Evolutionary conservation across 2,329 filamentous ascomycete genomes (phyloP), one percentile per base, ranked within the genome.

Genomic region (Lasiodiplodia sp.): DNA sequence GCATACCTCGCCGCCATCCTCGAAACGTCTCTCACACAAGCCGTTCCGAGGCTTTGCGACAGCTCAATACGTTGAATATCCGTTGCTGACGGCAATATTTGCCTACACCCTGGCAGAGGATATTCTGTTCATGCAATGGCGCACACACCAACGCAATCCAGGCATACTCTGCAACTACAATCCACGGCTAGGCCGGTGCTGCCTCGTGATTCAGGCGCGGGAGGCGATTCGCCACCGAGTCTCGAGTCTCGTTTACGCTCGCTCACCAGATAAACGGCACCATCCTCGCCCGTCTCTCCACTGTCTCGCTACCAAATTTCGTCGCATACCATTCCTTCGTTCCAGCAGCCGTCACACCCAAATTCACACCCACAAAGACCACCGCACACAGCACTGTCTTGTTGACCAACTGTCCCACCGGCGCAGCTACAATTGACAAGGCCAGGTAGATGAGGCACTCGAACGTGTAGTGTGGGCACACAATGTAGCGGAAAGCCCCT

Each of bases 381-480:
- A 92, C 75, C 6, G 88, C 92, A 68, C 88, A 88, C 44, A 92
- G 75, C 53, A 97, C 78, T 0, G 94, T 95, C 76, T 83, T 87
- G 79, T 97, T 97, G 69, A 93, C 78, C 67, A 87, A 71, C 38
- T 83, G 80, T 12, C 89, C 91, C 8, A 81, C 74, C 0, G 94
- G 94, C 0, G 94, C 93, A 37, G 90, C 89, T 49, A 91, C 79
- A 56, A 96, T 80, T 2, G 93, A 87, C 72, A 99, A 81, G n/a
- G 91, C 87, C 23, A 94, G 76, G 78, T 99, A 98, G 69, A 97
- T 88, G 51, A 91, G 77, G 76, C 92, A 94, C 81, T 98, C 96
- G 75, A 91, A 93, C 3, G 92, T 92, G 79, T 98, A 99, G 80
- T 99, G 96, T 21, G 96, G 94, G 73, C 92, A 96, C 49, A 97